Conservation (phyloP, 1,284 basidiomycete genomes). For the Papiliotrema fonsecae region DNA sequence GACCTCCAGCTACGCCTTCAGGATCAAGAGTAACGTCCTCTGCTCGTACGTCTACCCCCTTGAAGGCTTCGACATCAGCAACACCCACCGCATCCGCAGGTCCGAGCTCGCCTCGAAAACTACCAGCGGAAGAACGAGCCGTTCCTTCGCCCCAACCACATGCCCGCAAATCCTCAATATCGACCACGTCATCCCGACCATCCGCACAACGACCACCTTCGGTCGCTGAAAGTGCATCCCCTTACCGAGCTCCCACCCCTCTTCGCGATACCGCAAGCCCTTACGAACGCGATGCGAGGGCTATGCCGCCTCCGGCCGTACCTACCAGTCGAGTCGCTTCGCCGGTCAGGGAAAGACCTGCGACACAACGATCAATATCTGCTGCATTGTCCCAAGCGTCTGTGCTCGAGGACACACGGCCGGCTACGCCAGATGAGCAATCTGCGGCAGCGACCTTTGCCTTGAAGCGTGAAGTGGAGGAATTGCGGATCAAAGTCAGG, state of each 20-base stretch:
- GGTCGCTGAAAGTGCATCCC: slow-evolving; percentile 5
- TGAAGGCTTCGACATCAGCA: slow-evolving; percentile 8
- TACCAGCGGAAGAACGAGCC: neutral
- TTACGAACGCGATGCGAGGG: neutral
- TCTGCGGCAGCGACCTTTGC: slow-evolving; percentile 17
- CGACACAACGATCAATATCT: slow-evolving; percentile 11
- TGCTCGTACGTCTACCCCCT: slow-evolving; percentile 15
- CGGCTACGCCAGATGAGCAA: slow-evolving; percentile 10
- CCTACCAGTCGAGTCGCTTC: neutral
- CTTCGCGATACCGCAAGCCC: neutral
- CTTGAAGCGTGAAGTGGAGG: slow-evolving; percentile 56
- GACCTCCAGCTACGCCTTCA: slow-evolving; percentile 27
- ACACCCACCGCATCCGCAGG: neutral
- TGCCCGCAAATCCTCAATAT: neutral
- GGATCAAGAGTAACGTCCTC: slow-evolving; percentile 13
- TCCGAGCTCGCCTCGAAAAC: slow-evolving; percentile 1
- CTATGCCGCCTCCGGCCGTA: slow-evolving; percentile 12
- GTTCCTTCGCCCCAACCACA: neutral
- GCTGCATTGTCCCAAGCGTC: slow-evolving; percentile 5
- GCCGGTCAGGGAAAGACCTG: slow-evolving; percentile 2
- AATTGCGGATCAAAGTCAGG: slow-evolving; percentile 74
- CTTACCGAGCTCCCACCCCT: slow-evolving; percentile 1
- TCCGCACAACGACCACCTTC: slow-evolving; percentile 20
- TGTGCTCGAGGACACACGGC: neutral
- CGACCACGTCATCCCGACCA: neutral